Evolutionary conservation across 768 basidiomycete genomes (phyloP).

Genomic region (Serpula lacrymans): DNA sequence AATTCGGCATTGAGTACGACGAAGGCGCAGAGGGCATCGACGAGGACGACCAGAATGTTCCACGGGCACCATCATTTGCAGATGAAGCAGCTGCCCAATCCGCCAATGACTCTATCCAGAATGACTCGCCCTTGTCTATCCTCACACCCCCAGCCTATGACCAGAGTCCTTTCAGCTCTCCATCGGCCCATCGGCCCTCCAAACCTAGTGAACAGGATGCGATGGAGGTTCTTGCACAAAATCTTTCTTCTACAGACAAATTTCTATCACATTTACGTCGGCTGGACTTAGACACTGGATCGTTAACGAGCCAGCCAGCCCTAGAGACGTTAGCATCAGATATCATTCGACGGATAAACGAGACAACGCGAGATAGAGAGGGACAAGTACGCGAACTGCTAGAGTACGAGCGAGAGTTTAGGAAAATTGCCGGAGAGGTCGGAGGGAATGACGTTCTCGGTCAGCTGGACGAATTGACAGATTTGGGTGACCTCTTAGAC

Average conservation of each 20-base stretch:
- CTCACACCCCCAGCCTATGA: too few relatives aligned
- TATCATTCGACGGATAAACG: slow-evolving; percentile 74
- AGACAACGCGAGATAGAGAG: slow-evolving; percentile 73
- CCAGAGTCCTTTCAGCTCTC: too few relatives aligned
- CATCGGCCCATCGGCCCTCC: too few relatives aligned
- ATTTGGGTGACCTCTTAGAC: slow-evolving; percentile 43
- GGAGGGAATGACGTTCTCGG: slow-evolving; percentile 74
- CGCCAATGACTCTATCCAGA: slow-evolving; percentile 27
- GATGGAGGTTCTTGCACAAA: slow-evolving; percentile 68
- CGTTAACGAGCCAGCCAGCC: slow-evolving; percentile 22
- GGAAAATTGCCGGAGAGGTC: slow-evolving; percentile 71
- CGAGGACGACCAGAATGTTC: slow-evolving; percentile 36
- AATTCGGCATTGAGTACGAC: slow-evolving; percentile 88
- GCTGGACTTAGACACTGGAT: slow-evolving; percentile 44
- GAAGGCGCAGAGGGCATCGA: slow-evolving; percentile 84
- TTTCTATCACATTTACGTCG: slow-evolving; percentile 71
- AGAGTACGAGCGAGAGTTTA: slow-evolving; percentile 77
- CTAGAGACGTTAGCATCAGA: slow-evolving; percentile 74
- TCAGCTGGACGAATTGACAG: slow-evolving; percentile 60
- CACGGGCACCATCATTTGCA: slow-evolving; percentile 41
- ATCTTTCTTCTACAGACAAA: slow-evolving; percentile 73
- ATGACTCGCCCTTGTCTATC: slow-evolving; percentile 24
- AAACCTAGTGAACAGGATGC: slow-evolving; percentile 52
- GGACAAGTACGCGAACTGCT: slow-evolving; percentile 75
- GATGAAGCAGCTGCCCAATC: slow-evolving; percentile 35